Conservation (phyloP, 2,329 filamentous ascomycete genomes). For the Drechmeria coniospora region DNA sequence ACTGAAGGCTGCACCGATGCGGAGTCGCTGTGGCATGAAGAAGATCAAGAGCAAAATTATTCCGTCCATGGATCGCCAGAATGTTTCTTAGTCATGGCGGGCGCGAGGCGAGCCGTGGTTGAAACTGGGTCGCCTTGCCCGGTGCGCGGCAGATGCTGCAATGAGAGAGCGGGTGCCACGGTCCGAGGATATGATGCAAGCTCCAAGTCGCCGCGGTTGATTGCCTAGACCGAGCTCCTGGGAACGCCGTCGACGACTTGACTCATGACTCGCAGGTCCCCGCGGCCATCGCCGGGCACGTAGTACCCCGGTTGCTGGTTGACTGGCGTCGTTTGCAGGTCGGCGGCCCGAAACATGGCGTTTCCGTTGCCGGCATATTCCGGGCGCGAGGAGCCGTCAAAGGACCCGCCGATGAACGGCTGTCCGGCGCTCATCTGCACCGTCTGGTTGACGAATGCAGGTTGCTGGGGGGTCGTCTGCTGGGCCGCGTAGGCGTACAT, state of each 20-base stretch:
- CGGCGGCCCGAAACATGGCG: slow-evolving; percentile 17
- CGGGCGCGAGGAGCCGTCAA: slow-evolving; percentile 17
- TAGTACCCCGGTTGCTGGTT: slow-evolving; percentile 17
- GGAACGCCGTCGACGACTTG: slow-evolving; percentile 15
- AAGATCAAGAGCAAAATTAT: too few relatives aligned
- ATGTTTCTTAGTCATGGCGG: too few relatives aligned
- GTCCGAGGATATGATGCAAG: too few relatives aligned
- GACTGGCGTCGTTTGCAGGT: slow-evolving; percentile 14
- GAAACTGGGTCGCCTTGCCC: too few relatives aligned
- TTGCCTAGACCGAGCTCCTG: slow-evolving; percentile 8
- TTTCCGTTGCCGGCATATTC: slow-evolving; percentile 17
- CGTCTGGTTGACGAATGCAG: slow-evolving; percentile 15
- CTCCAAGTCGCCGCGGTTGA: neutral
- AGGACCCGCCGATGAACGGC: slow-evolving; percentile 17
- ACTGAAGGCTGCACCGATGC: too few relatives aligned
- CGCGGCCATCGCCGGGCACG: slow-evolving; percentile 17
- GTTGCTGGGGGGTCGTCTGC: slow-evolving; percentile 14
- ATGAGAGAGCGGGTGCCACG: too few relatives aligned
- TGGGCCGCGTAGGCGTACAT: slow-evolving; percentile 32
- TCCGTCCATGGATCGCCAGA: too few relatives aligned
- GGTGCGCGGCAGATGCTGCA: too few relatives aligned
- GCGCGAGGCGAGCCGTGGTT: too few relatives aligned
- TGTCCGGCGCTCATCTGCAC: slow-evolving; percentile 18
- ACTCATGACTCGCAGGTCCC: slow-evolving; percentile 13
- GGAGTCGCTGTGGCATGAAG: too few relatives aligned